phyloP scores from a whole-genome alignment of 805 yeast species.

The Isabelozyma pseudorhagii region DNA sequence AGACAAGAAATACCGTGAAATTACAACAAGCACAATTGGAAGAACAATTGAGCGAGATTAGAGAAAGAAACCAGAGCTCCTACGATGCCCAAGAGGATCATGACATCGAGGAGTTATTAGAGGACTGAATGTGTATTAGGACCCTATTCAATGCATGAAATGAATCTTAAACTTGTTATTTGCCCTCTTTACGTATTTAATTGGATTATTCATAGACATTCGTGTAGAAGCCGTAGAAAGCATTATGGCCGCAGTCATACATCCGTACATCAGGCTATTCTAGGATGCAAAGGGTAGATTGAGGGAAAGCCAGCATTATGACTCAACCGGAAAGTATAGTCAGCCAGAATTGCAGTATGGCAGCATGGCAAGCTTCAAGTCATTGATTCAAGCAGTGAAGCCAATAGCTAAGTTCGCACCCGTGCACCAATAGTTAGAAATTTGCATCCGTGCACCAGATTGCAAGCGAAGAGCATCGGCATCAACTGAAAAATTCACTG shows the following conservation, averaged over 20 bases:
- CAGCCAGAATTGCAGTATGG: too few species aligned
- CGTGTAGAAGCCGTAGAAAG: too few species aligned
- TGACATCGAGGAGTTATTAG: constrained; percentile 67
- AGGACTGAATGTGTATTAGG: constrained; percentile 34
- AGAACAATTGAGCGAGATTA: constrained; percentile 36
- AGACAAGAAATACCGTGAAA: constrained; percentile 59
- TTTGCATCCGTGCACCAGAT: too few species aligned
- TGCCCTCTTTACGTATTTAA: too few species aligned
- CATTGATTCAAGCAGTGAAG: too few species aligned
- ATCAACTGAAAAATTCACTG: constrained; percentile 5
- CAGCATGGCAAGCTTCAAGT: too few species aligned
- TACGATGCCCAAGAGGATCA: constrained; percentile 54
- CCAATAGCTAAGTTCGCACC: background rate
- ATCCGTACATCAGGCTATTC: too few species aligned
- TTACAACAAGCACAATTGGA: constrained; percentile 54
- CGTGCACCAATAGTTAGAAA: background rate
- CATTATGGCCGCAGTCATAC: too few species aligned
- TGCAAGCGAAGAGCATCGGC: background rate
- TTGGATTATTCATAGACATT: too few species aligned
- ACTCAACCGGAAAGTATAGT: too few species aligned
- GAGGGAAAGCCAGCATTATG: too few species aligned
- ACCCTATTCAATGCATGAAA: background rate
- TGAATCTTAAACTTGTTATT: background rate
- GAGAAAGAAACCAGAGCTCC: constrained; percentile 43
- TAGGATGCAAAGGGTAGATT: too few species aligned